Conservation (phyloP, 2,329 filamentous ascomycete genomes). For the Akanthomyces dipterigenus region DNA sequence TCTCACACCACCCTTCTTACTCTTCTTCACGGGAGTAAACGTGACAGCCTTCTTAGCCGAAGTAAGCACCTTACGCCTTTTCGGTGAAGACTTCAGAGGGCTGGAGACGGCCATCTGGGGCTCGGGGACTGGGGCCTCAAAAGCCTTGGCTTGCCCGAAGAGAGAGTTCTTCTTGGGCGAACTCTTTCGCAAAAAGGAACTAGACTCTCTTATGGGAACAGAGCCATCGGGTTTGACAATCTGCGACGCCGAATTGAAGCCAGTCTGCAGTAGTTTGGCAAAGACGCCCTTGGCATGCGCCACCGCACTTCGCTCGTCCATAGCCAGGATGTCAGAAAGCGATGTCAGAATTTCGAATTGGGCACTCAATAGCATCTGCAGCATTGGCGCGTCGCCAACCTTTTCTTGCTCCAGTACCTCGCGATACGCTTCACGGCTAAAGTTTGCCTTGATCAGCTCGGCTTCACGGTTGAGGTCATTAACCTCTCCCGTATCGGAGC, state of each 20-base stretch:
- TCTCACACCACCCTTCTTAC: constrained; percentile 66
- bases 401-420: constrained; percentile 81
- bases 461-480: constrained; percentile 72
- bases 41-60: constrained; percentile 60
- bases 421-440: constrained; percentile 70
- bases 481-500: constrained; percentile 52
- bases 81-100: constrained; percentile 72
- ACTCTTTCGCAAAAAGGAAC: constrained; percentile 63
- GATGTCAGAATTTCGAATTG: constrained; percentile 89
- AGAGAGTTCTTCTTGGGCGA: constrained; percentile 61
- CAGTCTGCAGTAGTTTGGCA: constrained; percentile 68
- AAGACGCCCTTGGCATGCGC: constrained; percentile 72
- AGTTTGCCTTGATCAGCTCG: constrained; percentile 76
- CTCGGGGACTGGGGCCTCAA: constrained; percentile 34
- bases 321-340: constrained; percentile 70
- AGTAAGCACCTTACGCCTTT: constrained; percentile 62
- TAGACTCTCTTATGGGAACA: constrained; percentile 53
- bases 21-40: constrained; percentile 76
- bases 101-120: constrained; percentile 27
- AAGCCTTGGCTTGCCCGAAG: constrained; percentile 27
- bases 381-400: constrained; percentile 64
- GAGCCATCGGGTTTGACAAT: constrained; percentile 84
- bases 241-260: constrained; percentile 67
- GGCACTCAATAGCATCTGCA: constrained; percentile 79
- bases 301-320: constrained; percentile 79